Base-by-base conservation (phyloP, 805 yeast genomes). In the Candida palmyrensis region DNA sequence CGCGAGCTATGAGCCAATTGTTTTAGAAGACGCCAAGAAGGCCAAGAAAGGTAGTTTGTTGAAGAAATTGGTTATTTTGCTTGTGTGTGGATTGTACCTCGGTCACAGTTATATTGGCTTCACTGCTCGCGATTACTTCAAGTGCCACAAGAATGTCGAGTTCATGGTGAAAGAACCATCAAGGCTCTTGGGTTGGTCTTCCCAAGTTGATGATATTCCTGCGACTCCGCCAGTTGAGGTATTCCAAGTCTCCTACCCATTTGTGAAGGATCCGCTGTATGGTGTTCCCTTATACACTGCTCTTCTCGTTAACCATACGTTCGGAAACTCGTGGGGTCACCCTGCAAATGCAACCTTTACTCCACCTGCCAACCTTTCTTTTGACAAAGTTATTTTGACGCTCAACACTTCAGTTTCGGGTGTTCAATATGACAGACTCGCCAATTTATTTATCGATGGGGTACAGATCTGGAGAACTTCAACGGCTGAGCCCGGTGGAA, bases 391-490 rank as follows among this genome's bases (percentile, higher is more conserved):
- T 11, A 68, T 77, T 0, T 52, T 79, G 30, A 66, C 72, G 4
- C 53, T 80, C 32, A 64, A 73, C 33, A 75, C 79, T 7, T 51
- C 68, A 10, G 76, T 73, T 5, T 59, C 55, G 25, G 84, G 84
- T 6, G 68, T 74, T 10, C 87, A 80, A 49, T 78, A 74, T 43
- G 86, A 80, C 47, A 58, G 87, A 38, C 57, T 80, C 42, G 78
- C 78, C 12, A 81, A 80, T 51, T 62, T 84, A 29, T 79, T 71
- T 44, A 54, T 82, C 20, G 67, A 68, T 37, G 84, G 79, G 20
- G 63, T 70, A 11, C 83, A 83, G 41, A 60, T 86, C 25, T 86
- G 95, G 95, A 73, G 95, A 55, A 78, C 86, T 1, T 80, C 90
- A 2, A 87, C 95, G 2, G 77, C 36, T 56, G 79, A 45, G 55